Evolutionary conservation across 2,329 filamentous ascomycete species (phyloP), one percentile per base, ranked within the genome.

Genomic region (Amesomyces nigricolor): DNA sequence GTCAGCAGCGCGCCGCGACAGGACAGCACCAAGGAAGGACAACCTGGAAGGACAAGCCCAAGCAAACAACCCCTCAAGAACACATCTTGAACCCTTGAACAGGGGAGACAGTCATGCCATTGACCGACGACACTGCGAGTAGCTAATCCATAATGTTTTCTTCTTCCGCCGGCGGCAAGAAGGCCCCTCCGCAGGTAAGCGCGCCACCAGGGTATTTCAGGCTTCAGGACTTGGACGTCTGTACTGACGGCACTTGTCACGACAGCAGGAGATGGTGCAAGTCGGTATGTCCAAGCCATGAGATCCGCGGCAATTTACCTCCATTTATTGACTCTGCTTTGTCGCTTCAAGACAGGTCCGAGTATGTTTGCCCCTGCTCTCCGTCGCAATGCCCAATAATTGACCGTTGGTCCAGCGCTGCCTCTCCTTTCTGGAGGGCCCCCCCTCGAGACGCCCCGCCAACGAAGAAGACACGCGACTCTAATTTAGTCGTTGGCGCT

Each of bases 181-280:
- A 89, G 76, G 77, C 80, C 63, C 76, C 80, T 62, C 82, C 86
- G 68, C 86, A 88, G 82, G 87, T 90, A 75, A 59, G 64, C 13
- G 14, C 42, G 40, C 40, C 47, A 53, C 19, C 37, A 69, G 78
- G 71, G 39, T 58, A 47, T 61, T 47, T 45, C 26, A 32, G 46
- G 42, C 42, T 39, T 47, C 29, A 37, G n/a, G 42, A 38, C 45
- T 57, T 47, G 59, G 22, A 26, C 22, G 22, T 26, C 32, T 35
- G 32, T 35, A 57, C 55, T 58, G 51, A 51, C 49, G 43, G 47
- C 48, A 47, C 63, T 61, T 61, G 66, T 52, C 73, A 64, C 72
- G 68, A 63, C 66, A 75, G 69, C 78, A 97, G 90, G 94, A 99
- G 81, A 99, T 99, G 94, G 89, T 96, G 65, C 92, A 99, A 87